Evolutionary conservation across 1,139 yeast species (phyloP), one percentile per base, ranked within the genome.

Genomic region (Yamadazyma aaseri): DNA sequence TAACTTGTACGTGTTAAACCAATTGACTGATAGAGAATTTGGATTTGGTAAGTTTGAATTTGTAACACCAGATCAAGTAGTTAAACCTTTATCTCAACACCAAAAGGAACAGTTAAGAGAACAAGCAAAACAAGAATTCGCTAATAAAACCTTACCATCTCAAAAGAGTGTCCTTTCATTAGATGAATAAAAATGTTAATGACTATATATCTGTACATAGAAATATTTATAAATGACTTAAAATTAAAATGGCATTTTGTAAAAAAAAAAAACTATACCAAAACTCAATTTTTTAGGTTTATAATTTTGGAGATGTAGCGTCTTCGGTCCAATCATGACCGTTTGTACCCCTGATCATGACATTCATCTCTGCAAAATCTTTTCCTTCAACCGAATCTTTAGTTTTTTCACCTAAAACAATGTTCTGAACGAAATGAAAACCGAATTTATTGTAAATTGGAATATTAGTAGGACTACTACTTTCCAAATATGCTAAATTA

Each of bases 21-120:
- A 81, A 55, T 76, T 87, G 71, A 74, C 89, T 26, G 98, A 94
- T 57, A 73, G 95, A 45, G 96, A 90, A 49, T 89, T 92, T 65
- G 96, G 95, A 2, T 78, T 86, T 51, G 98, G 98, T 20, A 78
- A 81, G 48, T 89, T 90, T 57, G 73, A 71, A 40, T 92, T 92
- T 61, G 85, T 86, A 26, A 79, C 90, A n/a, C 95, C 97, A 9
- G 77, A 83, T 55, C 79, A 81, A 55, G 74, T 80, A 10, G 95
- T 90, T 34, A 79, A 76, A 44, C 84, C 85, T 15, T 69, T 89
- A 47, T 76, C 89, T 1, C 58, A 63, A 34, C 76, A 76, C 30
- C 86, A 83, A 56, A 83, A 77, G 52, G 65, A 60, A 21, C 59
- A 58, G 28, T 58, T 73, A 31, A 60, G 63, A 38, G 58, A 58